Conservation (phyloP, 2,329 filamentous ascomycete species). For the Xylariaceae sp. region DNA sequence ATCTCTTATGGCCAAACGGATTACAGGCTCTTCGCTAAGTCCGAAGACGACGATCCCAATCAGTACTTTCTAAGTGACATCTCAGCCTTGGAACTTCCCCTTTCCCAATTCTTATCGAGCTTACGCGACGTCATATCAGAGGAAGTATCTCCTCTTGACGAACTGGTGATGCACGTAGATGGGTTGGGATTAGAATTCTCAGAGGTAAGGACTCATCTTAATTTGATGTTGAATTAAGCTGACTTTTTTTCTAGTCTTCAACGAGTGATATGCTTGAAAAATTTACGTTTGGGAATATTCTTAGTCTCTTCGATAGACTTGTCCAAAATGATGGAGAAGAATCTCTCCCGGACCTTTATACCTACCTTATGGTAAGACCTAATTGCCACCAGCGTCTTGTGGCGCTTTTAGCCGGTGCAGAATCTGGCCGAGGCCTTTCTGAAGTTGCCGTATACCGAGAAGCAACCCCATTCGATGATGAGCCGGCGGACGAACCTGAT, state of each 20-base stretch:
- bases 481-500: conserved; percentile 14
- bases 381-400: conserved; percentile 37
- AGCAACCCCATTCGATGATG: conserved; percentile 23
- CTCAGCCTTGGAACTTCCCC: conserved; percentile 30
- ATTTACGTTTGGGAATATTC: conserved; percentile 37
- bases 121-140: conserved; percentile 37
- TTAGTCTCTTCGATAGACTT: conserved; percentile 36
- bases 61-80: conserved; percentile 38
- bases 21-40: conserved; percentile 38
- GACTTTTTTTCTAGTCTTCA: conserved; percentile 34
- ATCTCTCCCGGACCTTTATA: conserved; percentile 32
- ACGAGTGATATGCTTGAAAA: conserved; percentile 33
- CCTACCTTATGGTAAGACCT: conserved; percentile 38
- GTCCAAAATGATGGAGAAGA: conserved; percentile 35
- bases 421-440: conserved; percentile 35
- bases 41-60: conserved; percentile 38
- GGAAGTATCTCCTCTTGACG: conserved; percentile 39
- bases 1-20: conserved; percentile 37
- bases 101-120: conserved; percentile 33
- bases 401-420: conserved; percentile 37
- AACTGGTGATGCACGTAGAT: conserved; percentile 38
- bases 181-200: conserved; percentile 39
- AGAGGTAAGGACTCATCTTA: conserved; percentile 32
- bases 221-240: conserved; percentile 12
- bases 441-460: conserved; percentile 38